Conservation (phyloP, 805 yeast genomes). For the Candida railenensis region DNA sequence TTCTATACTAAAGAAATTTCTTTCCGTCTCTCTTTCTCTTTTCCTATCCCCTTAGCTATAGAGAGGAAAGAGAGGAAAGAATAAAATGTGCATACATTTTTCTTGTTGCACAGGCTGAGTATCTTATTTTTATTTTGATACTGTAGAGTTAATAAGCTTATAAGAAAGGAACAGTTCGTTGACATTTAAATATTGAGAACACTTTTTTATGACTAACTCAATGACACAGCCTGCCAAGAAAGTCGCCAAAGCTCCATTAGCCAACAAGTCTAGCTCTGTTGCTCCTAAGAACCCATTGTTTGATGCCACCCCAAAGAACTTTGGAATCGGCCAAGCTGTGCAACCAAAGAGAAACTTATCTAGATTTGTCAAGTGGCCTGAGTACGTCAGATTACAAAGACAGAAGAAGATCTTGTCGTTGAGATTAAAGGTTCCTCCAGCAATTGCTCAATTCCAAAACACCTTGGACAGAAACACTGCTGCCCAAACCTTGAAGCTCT, state of each 20-base stretch:
- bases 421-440: slow-evolving; percentile 99
- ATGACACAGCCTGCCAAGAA: slow-evolving; percentile 59
- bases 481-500: slow-evolving; percentile 91
- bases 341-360: slow-evolving; percentile 97
- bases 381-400: slow-evolving; percentile 97
- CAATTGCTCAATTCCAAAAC: slow-evolving; percentile 94
- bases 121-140: slow-evolving; percentile 32
- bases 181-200: slow-evolving; percentile 21
- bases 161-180: slow-evolving; percentile 21
- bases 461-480: slow-evolving; percentile 99
- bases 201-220: slow-evolving; percentile 34
- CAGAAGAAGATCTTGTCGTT: slow-evolving; percentile 93
- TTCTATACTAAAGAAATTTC: slow-evolving; percentile 6
- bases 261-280: slow-evolving; percentile 30
- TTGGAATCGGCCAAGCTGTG: slow-evolving; percentile 93
- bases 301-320: slow-evolving; percentile 83
- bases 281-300: slow-evolving; percentile 30
- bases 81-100: slow-evolving; percentile 33
- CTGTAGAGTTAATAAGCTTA: slow-evolving; percentile 36
- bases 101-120: slow-evolving; percentile 45
- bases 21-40: slow-evolving; percentile 9
- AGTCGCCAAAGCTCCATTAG: slow-evolving; percentile 49
- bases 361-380: slow-evolving; percentile 99
- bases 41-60: slow-evolving; percentile 2
- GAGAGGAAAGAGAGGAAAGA: slow-evolving; percentile 1